These are phyloP conservation scores for Ceratocystis papillata DNA, from an alignment of 2,329 filamentous ascomycete species.

Conservation along the genomic window DNA sequence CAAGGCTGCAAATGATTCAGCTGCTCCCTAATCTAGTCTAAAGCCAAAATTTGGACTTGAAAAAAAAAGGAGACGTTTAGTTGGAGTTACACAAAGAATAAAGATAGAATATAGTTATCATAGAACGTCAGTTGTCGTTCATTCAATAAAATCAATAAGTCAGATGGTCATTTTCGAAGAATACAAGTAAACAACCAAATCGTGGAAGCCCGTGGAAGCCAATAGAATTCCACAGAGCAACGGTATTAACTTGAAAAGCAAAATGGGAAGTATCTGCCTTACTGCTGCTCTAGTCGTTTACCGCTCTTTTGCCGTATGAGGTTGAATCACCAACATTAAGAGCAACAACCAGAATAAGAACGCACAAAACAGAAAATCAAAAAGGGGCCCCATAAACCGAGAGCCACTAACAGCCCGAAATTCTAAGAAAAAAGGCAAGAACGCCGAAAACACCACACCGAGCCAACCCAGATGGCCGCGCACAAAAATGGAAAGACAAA, in stretches of 20 bases:
- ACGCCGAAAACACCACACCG: background rate
- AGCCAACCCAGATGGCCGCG: background rate
- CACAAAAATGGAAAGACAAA: background rate
- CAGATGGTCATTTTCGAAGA: background rate
- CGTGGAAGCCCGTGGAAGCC: background rate
- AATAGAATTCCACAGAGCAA: background rate
- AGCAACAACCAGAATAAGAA: conserved; percentile 9
- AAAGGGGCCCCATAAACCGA: background rate
- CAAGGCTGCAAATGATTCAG: too few species aligned
- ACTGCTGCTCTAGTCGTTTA: background rate
- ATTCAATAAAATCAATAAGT: conserved; percentile 1
- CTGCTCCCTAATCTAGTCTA: too few species aligned
- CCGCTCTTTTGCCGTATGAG: background rate
- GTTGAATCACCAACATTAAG: conserved; percentile 12
- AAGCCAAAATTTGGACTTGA: too few species aligned
- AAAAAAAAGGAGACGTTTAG: background rate
- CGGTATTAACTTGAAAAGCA: background rate
- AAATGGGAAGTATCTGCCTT: background rate
- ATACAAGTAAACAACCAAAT: background rate
- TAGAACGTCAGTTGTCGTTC: background rate
- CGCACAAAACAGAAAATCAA: background rate
- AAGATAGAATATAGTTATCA: conserved; percentile 16
- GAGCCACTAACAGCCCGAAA: background rate
- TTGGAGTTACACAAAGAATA: background rate
- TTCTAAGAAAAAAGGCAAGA: conserved; percentile 2